These are phyloP conservation scores for Orbilia blumenaviensis DNA, from an alignment of 2,329 filamentous ascomycete genomes.

Conservation along the genomic window DNA sequence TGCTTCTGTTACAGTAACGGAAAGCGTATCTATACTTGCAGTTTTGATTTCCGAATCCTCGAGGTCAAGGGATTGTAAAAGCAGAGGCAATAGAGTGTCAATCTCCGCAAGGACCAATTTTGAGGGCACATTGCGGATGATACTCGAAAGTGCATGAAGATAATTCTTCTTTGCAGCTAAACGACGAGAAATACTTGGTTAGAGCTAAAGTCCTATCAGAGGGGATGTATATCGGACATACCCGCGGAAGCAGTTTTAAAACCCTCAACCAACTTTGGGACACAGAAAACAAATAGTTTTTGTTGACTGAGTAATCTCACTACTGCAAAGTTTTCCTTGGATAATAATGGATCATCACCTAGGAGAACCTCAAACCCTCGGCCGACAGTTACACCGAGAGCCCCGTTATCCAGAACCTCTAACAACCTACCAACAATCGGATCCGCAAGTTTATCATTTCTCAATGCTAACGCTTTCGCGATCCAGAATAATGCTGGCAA, in stretches of 20 bases:
- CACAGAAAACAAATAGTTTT: constrained; percentile 69
- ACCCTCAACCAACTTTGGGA: constrained; percentile 63
- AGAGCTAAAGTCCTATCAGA: neutral
- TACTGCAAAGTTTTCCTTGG: constrained; percentile 69
- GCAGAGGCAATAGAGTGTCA: constrained; percentile 67
- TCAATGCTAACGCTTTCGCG: constrained; percentile 69
- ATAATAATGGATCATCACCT: constrained; percentile 70
- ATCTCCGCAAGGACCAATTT: constrained; percentile 70
- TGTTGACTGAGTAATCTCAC: constrained; percentile 72
- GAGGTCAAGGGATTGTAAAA: constrained; percentile 72
- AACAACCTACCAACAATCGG: constrained; percentile 53
- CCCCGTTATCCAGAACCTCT: constrained; percentile 60
- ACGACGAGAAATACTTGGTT: neutral
- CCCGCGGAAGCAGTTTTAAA: constrained; percentile 64
- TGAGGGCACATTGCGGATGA: constrained; percentile 70
- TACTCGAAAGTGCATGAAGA: constrained; percentile 71
- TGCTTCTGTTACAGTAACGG: constrained; percentile 68
- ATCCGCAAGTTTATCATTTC: constrained; percentile 55
- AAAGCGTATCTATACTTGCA: constrained; percentile 70
- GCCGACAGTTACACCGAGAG: constrained; percentile 66
- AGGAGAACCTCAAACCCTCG: constrained; percentile 70
- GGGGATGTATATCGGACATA: neutral
- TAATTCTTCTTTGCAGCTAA: constrained; percentile 68
- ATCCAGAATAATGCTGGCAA: constrained; percentile 70
- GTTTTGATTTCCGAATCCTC: constrained; percentile 65